phyloP scores from a whole-genome alignment of 805 yeast genomes.

The Monosporozyma siamensis region DNA sequence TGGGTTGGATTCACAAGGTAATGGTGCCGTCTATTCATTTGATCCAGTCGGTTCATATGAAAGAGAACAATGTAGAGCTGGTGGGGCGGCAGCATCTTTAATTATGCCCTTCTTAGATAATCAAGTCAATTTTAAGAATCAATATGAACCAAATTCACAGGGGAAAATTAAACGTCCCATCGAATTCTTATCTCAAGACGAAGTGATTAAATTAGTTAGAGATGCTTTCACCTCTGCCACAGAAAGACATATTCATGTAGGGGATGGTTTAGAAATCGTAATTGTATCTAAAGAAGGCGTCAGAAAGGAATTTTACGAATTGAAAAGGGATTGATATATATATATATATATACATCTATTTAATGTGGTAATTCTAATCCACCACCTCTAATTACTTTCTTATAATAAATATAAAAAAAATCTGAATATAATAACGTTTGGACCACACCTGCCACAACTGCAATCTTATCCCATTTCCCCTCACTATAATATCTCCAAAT shows the following conservation, averaged over 20 bases:
- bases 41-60: conserved; percentile 98
- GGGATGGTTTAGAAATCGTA: conserved; percentile 87
- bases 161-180: conserved; percentile 55
- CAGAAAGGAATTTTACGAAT: conserved; percentile 68
- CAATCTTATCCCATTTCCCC: conserved; percentile 51
- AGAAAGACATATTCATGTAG: conserved; percentile 96
- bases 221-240: conserved; percentile 96
- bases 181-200: conserved; percentile 64
- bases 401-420: conserved; percentile 88
- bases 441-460: conserved; percentile 69
- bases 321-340: conserved; percentile 64
- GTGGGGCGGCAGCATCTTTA: conserved; percentile 93
- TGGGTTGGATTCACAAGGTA: conserved; percentile 78
- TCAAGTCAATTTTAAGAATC: conserved; percentile 94
- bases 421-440: conserved; percentile 90
- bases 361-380: conserved; percentile 58
- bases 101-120: conserved; percentile 97
- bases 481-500: conserved; percentile 68
- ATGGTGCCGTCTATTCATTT: conserved; percentile 90
- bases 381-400: conserved; percentile 67
- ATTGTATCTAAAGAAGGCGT: conserved; percentile 93
- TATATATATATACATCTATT: conserved; percentile 4
- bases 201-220: conserved; percentile 76
- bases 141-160: conserved; percentile 67
- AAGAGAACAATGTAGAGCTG: conserved; percentile 94